Evolutionary conservation across 2,329 filamentous ascomycete species (phyloP), one percentile per base, ranked within the genome.

Genomic region (Camptophora hylomeconis): DNA sequence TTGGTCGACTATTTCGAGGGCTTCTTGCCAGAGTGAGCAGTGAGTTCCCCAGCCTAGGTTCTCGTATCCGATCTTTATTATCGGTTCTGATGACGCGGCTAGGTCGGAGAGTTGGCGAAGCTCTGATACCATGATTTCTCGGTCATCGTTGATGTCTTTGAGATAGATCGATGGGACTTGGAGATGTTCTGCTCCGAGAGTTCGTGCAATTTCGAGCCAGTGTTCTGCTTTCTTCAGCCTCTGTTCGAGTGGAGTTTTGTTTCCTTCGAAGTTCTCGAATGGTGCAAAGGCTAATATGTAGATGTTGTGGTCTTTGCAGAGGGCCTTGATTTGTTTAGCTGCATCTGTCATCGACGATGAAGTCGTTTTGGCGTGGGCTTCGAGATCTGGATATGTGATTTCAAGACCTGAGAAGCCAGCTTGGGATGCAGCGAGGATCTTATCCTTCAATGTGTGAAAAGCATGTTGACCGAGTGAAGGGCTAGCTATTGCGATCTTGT

Each of bases 401-500:
- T 86, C 80, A 39, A 87, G 68, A 31, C 77, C 79, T 35, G 65
- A 50, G 47, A 82, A 72, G 10, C 73, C 74, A 40, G 76, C 63
- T 30, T 62, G 58, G 4, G 67, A 59, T 5, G 80, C 79, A 56
- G 73, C 69, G 47, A 73, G 63, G 28, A 87, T 66, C 47, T 84
- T 86, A 46, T 67, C 56, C 2, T 62, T 52, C 12, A 87, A 61
- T 14, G 63, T 60, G 51, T 87, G 80, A 5, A 21, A 12, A 37
- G 75, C 70, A 46, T 75, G 76, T 22, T 76, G 72, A 21, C 80
- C 79, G 2, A 86, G 63, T 27, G 78, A 84, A 65, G 83, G 79
- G 36, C 76, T 78, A n/a, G n/a, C n/a, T n/a, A n/a, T n/a, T 13
- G 24, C 13, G 15, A 11, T 33, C 14, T 5, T 18, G 5, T 13